Evolutionary conservation across 495 filamentous ascomycete species (phyloP).

Genomic region (Daldinia caldariorum): DNA sequence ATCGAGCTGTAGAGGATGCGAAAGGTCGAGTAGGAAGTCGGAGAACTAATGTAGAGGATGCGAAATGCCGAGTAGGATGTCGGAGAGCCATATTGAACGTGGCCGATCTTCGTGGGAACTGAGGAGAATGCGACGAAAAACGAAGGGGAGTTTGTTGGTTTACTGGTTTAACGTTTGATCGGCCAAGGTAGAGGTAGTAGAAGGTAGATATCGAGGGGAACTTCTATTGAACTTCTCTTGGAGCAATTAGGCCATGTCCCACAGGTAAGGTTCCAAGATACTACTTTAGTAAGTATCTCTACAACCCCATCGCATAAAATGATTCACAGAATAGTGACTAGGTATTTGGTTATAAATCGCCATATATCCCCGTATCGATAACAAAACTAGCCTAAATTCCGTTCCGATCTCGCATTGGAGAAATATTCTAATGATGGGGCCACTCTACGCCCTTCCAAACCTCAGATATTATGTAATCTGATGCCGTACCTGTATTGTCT

Average conservation of each 20-base stretch:
- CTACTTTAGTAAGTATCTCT: background rate
- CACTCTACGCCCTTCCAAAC: background rate
- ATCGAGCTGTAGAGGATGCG: conserved; percentile 20
- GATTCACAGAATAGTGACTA: background rate
- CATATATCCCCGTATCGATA: conserved; percentile 20
- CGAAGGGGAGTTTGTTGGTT: background rate
- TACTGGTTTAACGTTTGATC: too few species aligned
- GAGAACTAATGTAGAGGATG: conserved; percentile 15
- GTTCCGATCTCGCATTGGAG: conserved; percentile 32
- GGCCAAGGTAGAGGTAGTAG: too few species aligned
- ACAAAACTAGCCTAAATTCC: conserved; percentile 22
- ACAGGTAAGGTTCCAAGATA: conserved; percentile 1
- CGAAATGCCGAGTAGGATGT: conserved; percentile 29
- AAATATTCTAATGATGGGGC: too few species aligned
- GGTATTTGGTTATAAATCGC: background rate
- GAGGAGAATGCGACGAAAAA: background rate
- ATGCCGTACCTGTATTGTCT: too few species aligned
- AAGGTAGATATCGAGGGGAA: background rate
- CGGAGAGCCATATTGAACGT: conserved; percentile 38
- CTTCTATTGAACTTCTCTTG: conserved; percentile 6
- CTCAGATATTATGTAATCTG: background rate
- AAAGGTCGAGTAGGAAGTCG: conserved; percentile 31
- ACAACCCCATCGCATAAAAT: background rate
- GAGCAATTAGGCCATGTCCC: conserved; percentile 7
- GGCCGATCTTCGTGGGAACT: background rate